phyloP scores from a whole-genome alignment of 257 asterid species.

The Phtheirospermum japonicum region DNA sequence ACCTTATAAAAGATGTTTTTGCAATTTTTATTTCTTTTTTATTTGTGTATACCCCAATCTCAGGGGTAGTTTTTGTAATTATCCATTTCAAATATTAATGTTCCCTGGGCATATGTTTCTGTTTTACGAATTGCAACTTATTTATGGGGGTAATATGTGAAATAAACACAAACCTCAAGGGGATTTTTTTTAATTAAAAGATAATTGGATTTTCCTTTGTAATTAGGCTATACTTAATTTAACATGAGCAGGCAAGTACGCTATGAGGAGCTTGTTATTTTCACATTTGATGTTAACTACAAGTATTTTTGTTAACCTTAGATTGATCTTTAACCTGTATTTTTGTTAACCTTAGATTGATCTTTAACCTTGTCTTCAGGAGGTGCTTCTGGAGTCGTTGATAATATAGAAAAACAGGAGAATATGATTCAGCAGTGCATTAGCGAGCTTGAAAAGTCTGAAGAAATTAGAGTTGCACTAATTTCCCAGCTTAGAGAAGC shows the following conservation, averaged over 20 bases:
- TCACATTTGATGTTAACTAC: no score
- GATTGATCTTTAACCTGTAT: no score
- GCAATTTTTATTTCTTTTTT: no score
- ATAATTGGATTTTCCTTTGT: neutral
- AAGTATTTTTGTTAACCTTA: no score
- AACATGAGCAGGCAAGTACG: constrained; percentile 9
- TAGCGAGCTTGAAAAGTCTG: constrained; percentile 70
- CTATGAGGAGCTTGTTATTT: constrained; percentile 3
- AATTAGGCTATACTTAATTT: neutral
- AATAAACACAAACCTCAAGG: neutral
- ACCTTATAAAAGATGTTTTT: no score
- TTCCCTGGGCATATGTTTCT: neutral
- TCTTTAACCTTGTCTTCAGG: constrained; percentile 46
- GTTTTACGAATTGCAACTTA: neutral
- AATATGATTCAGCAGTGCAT: constrained; percentile 55
- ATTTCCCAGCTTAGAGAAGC: constrained; percentile 79
- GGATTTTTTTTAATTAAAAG: neutral
- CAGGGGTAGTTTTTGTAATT: neutral
- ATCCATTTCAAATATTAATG: neutral
- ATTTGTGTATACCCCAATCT: no score
- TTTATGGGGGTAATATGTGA: neutral
- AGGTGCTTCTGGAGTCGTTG: constrained; percentile 54
- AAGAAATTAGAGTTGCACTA: constrained; percentile 57
- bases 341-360: constrained; percentile 19
- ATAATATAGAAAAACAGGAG: constrained; percentile 73